Evolutionary conservation across 192 early-diverging fungal genomes (phyloP).

Genomic region (Dimargaris xerosporica): DNA sequence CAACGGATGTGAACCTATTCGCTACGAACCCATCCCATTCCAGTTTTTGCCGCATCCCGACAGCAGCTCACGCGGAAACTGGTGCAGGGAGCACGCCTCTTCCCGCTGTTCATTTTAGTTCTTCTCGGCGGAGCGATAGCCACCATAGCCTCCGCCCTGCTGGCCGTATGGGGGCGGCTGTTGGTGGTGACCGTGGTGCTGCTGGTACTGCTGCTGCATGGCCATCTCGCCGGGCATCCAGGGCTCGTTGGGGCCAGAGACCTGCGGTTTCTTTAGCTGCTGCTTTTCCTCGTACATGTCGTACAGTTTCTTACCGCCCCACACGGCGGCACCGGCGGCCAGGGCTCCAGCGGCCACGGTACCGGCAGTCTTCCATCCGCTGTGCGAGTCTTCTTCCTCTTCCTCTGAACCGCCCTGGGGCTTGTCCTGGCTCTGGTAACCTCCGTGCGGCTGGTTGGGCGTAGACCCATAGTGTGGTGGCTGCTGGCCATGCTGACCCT

Average conservation of each 20-base stretch:
- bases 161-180: too few species aligned
- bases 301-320: conserved; percentile 9
- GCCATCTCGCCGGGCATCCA: conserved; percentile 5
- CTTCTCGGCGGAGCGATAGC: neutral
- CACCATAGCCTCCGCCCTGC: neutral
- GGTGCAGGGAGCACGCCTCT: too few species aligned
- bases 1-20: too few species aligned
- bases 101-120: too few species aligned
- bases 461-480: neutral
- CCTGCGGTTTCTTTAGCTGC: neutral
- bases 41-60: too few species aligned
- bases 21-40: too few species aligned
- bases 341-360: conserved; percentile 1
- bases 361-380: conserved; percentile 8
- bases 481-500: neutral
- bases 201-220: too few species aligned
- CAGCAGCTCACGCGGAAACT: too few species aligned
- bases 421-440: neutral
- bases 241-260: conserved; percentile 8
- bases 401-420: neutral
- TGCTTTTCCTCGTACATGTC: conserved; percentile 8
- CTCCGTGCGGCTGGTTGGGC: conserved; percentile 2
- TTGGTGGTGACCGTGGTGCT: too few species aligned
- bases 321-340: conserved; percentile 6
- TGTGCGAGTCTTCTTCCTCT: neutral